Evolutionary conservation across 192 early-diverging fungal species (phyloP), one percentile per base, ranked within the genome.

Genomic region (Backusella morwellensis): DNA sequence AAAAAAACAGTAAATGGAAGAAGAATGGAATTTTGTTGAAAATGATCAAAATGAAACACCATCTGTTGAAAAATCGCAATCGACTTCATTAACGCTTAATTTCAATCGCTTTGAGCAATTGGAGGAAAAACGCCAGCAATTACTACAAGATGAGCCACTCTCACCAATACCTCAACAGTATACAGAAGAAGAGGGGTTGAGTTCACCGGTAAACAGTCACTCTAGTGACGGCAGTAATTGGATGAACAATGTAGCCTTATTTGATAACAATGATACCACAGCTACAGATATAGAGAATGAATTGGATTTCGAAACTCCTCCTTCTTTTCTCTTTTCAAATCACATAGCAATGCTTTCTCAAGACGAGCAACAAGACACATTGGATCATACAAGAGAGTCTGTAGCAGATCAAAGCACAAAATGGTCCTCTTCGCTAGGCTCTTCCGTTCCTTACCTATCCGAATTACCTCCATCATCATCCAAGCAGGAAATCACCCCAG

Each of bases 61-160:
- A 70, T 23, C n/a, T 40, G n/a, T 38, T 9, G 11, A 23, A 23
- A 29, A 26, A 17, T 38, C 35, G 3, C 36, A 40, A 70, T 40
- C 35, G n/a, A 41, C 35, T 70, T 38, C 35, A 35, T 35, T 70
- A 23, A 38, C 8, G 36, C 68, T 70, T 70, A 38, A 70, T 36
- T 70, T 70, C 35, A 23, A 70, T 38, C 68, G 68, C 0, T 70
- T 70, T 70, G 68, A 70, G 36, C 68, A 70, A 36, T 70, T 70
- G 23, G 38, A 41, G 23, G 68, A 36, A 21, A 12, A 40, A 23
- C 35, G 68, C 26, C 35, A 41, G n/a, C 35, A 23, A 12, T 41
- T 70, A 23, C 36, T 21, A 35, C 35, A 70, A 23, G 21, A 38
- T 70, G 35, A 36, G 19, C 68, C 68, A 40, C 19, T 38, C 4